Base-by-base conservation (phyloP, 129 eudicot species). In the Deinandra increscens region DNA sequence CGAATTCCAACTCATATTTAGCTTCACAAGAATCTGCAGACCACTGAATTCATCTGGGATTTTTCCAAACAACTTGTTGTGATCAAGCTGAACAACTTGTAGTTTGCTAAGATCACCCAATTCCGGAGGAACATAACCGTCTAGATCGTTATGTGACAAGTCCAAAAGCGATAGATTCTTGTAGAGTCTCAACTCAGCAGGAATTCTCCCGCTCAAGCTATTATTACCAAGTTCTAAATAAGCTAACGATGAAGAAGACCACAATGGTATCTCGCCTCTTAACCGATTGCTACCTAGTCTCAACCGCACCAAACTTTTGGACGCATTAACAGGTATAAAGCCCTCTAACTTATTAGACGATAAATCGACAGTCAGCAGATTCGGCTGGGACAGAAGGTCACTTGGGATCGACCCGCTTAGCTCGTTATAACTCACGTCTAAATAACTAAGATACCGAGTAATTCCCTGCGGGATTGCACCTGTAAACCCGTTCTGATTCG, bases 371-470 rank as follows among this genome's bases (percentile, higher is more conserved):
- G 80, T 26, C 71, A 69, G 79, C 83, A 92, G 74, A 59, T 84
- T 83, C 9, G 68, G 73, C 20, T 62, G 82, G 7, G 85, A 72
- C 55, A 92, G 71, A 39, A 92, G 66, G 62, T 83, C 91, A 9
- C 17, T 6, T 3, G 98, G 91, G 34, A 92, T 79, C 8, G 81
- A 70, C 53, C 98, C 96, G 50, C 1, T 81, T 66, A 92, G 55
- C 6, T 0, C 6, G 44, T 92, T 92, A 70, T 79, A 88, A 86
- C 98, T 89, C 11, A 88, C 80, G 81, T 92, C 96, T 64, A 92
- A 49, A 48, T 50, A 73, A 67, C 61, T 72, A 14, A 86, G 75
- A 72, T 73, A 64, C 12, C 41, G 60, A 0, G 96, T 80, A 26
- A 84, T 72, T 49, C 86, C 84, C 13, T 53, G 49, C 26, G 96